Evolutionary conservation across 352 stramenopile species (phyloP), one percentile per base, ranked within the genome.

Genomic region (Globisporangium mamillatum): DNA sequence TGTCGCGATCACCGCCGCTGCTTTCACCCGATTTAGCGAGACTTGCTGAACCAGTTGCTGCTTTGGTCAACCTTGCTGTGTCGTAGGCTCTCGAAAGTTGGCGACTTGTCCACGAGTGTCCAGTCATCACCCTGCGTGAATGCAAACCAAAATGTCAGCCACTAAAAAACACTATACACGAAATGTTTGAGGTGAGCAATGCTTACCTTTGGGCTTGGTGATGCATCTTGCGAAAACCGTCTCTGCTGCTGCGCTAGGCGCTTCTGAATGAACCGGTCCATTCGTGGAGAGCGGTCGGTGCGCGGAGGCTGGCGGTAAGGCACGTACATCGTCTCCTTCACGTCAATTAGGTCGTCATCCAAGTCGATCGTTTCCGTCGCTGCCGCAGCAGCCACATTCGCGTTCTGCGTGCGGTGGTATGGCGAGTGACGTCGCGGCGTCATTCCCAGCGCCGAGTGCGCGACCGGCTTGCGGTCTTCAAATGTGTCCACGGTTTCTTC

Each of bases 101-200:
- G 84, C 4, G 84, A 93, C 75, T 89, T 91, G 77, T 93, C 81
- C 24, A 93, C 72, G 20, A 93, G 79, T 44, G 85, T 88, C 84
- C 84, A 93, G 56, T 91, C 84, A 50, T 93, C 84, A 36, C 76
- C 74, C 78, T 86, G 56, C 60, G 25, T 25, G 29, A 48, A 65
- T 20, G 25, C 41, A 64, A 32, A 48, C 44, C 46, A 52, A 56
- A 18, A 12, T 41, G 25, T 58, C 4, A 67, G 29, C n/a, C 29
- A 20, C 56, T 61, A 7, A 32, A 9, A 24, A 14, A 58, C 50
- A 38, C 5, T 54, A 16, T 29, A 52, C 53, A 22, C n/a, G n/a
- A 6, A 16, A 41, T 34, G 14, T 16, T 44, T 22, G 25, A 1
- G 27, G 18, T 16, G 8, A 36, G 14, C 36, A 36, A 20, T 2